Evolutionary conservation across 768 basidiomycete genomes (phyloP).

Genomic region (Podaxis sp.): DNA sequence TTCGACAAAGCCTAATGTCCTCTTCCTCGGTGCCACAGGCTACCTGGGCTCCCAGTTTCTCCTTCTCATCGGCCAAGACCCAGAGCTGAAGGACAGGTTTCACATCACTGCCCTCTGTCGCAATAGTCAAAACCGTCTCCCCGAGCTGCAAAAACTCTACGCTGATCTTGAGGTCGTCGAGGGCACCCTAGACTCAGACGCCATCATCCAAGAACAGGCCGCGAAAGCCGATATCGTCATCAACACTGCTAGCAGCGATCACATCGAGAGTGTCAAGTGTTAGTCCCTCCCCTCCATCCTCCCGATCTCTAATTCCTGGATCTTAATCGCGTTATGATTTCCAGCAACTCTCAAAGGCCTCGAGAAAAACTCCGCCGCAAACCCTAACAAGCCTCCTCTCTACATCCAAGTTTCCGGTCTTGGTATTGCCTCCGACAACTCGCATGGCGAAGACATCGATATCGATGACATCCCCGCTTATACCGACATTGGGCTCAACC

Average conservation of each 20-base stretch:
- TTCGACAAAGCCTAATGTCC: background rate
- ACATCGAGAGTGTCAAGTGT: slow-evolving; percentile 3
- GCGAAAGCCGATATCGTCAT: slow-evolving; percentile 5
- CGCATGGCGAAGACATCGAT: slow-evolving; percentile 34
- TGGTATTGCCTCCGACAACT: slow-evolving; percentile 38
- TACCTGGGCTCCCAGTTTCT: slow-evolving; percentile 7
- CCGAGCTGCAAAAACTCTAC: slow-evolving; percentile 1
- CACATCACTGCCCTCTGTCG: slow-evolving; percentile 4
- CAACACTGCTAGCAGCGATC: slow-evolving; percentile 9
- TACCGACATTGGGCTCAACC: slow-evolving; percentile 35
- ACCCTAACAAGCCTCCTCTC: slow-evolving; percentile 36
- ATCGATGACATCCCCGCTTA: slow-evolving; percentile 28
- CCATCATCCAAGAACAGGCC: slow-evolving; percentile 8
- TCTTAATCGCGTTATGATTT: background rate
- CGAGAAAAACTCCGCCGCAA: slow-evolving; percentile 30
- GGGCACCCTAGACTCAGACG: background rate
- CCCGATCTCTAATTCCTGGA: background rate
- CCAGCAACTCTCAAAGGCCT: slow-evolving; percentile 38
- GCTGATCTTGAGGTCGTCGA: slow-evolving; percentile 3
- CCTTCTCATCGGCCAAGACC: slow-evolving; percentile 3
- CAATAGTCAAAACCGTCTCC: background rate
- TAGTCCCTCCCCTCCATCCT: background rate
- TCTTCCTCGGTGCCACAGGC: slow-evolving; percentile 6
- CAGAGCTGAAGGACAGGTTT: slow-evolving; percentile 2
- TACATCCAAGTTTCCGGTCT: slow-evolving; percentile 44